phyloP scores from a whole-genome alignment of 1,139 yeast species.

The Sugiyamaella novakii region DNA sequence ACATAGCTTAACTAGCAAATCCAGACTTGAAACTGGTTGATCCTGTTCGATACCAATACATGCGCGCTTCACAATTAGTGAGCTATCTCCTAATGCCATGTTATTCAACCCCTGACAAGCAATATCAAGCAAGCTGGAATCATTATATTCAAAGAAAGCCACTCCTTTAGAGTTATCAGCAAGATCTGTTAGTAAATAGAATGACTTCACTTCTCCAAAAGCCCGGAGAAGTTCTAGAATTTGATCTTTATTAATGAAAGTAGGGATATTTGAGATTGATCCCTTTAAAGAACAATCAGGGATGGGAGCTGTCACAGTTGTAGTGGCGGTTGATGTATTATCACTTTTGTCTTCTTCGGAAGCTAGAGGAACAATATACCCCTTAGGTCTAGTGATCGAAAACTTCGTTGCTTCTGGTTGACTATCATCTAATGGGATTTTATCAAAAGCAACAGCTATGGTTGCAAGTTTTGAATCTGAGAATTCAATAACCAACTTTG shows the following conservation, averaged over 20 bases:
- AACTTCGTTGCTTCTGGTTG: conserved; percentile 34
- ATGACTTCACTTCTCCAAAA: conserved; percentile 43
- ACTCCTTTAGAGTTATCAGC: conserved; percentile 47
- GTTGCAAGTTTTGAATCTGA: conserved; percentile 62
- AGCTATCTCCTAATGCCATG: conserved; percentile 40
- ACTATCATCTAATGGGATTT: conserved; percentile 40
- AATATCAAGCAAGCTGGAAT: conserved; percentile 34
- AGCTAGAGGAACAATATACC: conserved; percentile 52
- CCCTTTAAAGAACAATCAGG: conserved; percentile 43
- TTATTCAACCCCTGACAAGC: conserved; percentile 40
- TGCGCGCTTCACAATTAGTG: conserved; percentile 41
- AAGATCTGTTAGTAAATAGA: conserved; percentile 43
- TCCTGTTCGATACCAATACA: conserved; percentile 41
- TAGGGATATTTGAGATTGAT: conserved; percentile 48
- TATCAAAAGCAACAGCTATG: conserved; percentile 52
- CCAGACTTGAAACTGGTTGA: conserved; percentile 32
- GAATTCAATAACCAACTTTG: conserved; percentile 53
- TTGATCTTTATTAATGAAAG: conserved; percentile 44
- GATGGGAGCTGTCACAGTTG: no score
- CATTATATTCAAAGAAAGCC: conserved; percentile 48
- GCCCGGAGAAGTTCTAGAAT: conserved; percentile 44
- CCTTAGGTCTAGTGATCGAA: conserved; percentile 58
- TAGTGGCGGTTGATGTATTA: background rate
- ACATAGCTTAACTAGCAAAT: conserved; percentile 30
- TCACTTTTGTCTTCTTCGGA: conserved; percentile 22